Percentiles rank a stretch among this genome's conserved stretches.
Evolutionary conservation across 164 flowering plant genomes (phyloP).

Genomic region (Piper betle): DNA sequence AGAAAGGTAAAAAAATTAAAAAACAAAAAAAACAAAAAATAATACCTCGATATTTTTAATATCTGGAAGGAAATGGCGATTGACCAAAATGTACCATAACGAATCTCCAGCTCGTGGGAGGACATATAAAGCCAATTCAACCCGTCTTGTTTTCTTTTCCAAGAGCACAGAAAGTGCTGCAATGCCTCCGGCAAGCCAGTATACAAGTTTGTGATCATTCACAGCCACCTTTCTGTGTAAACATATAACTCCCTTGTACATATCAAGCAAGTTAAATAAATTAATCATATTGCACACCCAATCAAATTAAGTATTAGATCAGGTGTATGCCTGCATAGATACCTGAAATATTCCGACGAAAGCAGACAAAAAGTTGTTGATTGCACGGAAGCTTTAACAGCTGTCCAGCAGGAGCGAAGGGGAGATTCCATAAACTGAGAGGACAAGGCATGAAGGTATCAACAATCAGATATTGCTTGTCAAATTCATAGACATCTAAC

Average conservation of each 20-base stretch:
- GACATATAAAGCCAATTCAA: slow-evolving; percentile 88
- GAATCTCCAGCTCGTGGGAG: slow-evolving; percentile 97
- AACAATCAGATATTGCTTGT: neutral
- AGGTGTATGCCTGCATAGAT: slow-evolving; percentile 1
- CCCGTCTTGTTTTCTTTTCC: slow-evolving; percentile 83
- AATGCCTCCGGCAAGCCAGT: slow-evolving; percentile 82
- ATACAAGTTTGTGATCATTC: slow-evolving; percentile 86
- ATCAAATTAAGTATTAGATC: neutral
- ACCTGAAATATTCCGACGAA: slow-evolving; percentile 98
- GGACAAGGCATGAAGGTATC: neutral
- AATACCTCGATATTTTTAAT: slow-evolving; percentile 89
- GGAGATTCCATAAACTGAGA: slow-evolving; percentile 80
- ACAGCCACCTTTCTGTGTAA: slow-evolving; percentile 78
- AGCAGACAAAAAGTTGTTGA: slow-evolving; percentile 84
- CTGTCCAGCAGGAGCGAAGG: slow-evolving; percentile 61
- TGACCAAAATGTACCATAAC: slow-evolving; percentile 77
- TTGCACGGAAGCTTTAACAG: slow-evolving; percentile 74
- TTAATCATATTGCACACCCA: no score
- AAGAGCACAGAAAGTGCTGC: slow-evolving; percentile 80
- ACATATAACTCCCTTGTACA: slow-evolving; percentile 66
- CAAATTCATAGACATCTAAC: neutral
- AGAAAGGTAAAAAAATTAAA: neutral
- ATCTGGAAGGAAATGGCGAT: slow-evolving; percentile 73
- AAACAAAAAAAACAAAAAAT: neutral
- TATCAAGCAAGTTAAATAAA: slow-evolving; percentile 3